A percentile compares a stretch with the other conserved stretches of the same genome.
These are phyloP conservation scores for Mercurialis annua DNA, from an alignment of 345 rosid genomes.

Conservation along the genomic window DNA sequence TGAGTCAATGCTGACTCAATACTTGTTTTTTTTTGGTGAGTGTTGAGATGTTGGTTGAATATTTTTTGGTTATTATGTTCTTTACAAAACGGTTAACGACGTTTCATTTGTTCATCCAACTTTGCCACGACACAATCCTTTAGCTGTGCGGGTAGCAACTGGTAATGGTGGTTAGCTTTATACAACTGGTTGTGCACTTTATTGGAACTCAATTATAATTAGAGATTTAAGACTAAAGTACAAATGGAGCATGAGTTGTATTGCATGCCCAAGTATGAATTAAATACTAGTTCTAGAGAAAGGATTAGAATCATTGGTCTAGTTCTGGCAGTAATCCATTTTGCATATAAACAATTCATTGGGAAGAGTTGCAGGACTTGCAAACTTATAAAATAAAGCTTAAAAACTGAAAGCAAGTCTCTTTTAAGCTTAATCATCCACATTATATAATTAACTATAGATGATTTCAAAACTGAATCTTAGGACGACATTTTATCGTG, in stretches of 20 bases:
- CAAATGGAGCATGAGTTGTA: slow-evolving; percentile 25
- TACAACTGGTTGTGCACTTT: slow-evolving; percentile 8
- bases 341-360: slow-evolving; percentile 20
- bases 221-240: slow-evolving; percentile 22
- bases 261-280: slow-evolving; percentile 25
- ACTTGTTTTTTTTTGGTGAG: neutral
- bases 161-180: slow-evolving; percentile 11
- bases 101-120: no score
- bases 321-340: slow-evolving; percentile 16
- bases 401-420: slow-evolving; percentile 28
- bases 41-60: neutral
- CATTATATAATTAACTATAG: slow-evolving; percentile 19
- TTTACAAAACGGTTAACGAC: no score
- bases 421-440: slow-evolving; percentile 33
- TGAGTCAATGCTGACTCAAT: slow-evolving; percentile 1
- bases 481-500: slow-evolving; percentile 27
- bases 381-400: slow-evolving; percentile 21
- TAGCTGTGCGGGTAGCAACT: slow-evolving; percentile 12
- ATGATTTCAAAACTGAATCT: slow-evolving; percentile 35
- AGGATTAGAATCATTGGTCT: slow-evolving; percentile 15
- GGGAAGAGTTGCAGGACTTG: slow-evolving; percentile 35
- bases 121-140: no score
- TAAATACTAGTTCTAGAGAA: slow-evolving; percentile 10
- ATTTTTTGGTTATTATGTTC: no score
- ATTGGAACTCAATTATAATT: slow-evolving; percentile 12